These are phyloP conservation scores for Agaricus bisporus DNA, from an alignment of 768 basidiomycete genomes.

Conservation along the genomic window DNA sequence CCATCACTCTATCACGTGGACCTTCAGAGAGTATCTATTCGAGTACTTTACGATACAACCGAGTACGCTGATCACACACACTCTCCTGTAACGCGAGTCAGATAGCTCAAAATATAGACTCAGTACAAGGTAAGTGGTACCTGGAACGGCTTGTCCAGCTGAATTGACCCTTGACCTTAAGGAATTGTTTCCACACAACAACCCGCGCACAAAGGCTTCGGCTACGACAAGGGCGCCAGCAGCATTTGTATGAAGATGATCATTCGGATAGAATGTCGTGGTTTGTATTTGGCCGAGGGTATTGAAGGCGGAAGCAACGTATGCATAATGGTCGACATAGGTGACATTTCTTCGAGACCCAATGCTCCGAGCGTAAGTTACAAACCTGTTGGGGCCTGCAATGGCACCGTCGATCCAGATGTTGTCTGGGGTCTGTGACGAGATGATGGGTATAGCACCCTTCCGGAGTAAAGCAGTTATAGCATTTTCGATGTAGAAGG, in stretches of 20 bases:
- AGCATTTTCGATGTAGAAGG: slow-evolving; percentile 39
- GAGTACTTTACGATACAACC: no score
- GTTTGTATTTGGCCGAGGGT: slow-evolving; percentile 31
- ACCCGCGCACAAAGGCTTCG: slow-evolving; percentile 37
- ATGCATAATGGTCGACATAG: slow-evolving; percentile 42
- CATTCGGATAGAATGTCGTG: slow-evolving; percentile 36
- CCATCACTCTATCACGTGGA: not conserved
- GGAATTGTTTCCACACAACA: slow-evolving; percentile 32
- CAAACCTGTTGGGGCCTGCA: slow-evolving; percentile 32
- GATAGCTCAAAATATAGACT: not conserved
- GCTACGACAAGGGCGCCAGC: slow-evolving; percentile 42
- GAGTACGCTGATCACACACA: not conserved
- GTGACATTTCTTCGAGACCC: slow-evolving; percentile 29
- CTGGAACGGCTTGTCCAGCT: slow-evolving; percentile 30
- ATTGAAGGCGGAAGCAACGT: slow-evolving; percentile 36
- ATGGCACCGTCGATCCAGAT: slow-evolving; percentile 32
- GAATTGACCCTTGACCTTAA: slow-evolving; percentile 29
- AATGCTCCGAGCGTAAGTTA: slow-evolving; percentile 35
- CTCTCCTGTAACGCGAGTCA: not conserved
- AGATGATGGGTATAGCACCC: slow-evolving; percentile 41
- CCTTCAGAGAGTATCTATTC: no score
- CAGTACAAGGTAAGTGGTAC: slow-evolving; percentile 13
- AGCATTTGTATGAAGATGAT: slow-evolving; percentile 40
- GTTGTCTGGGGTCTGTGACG: slow-evolving; percentile 43
- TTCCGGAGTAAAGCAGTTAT: slow-evolving; percentile 34